Conservation (phyloP, 306 rosid species). For the Inga laurina region DNA sequence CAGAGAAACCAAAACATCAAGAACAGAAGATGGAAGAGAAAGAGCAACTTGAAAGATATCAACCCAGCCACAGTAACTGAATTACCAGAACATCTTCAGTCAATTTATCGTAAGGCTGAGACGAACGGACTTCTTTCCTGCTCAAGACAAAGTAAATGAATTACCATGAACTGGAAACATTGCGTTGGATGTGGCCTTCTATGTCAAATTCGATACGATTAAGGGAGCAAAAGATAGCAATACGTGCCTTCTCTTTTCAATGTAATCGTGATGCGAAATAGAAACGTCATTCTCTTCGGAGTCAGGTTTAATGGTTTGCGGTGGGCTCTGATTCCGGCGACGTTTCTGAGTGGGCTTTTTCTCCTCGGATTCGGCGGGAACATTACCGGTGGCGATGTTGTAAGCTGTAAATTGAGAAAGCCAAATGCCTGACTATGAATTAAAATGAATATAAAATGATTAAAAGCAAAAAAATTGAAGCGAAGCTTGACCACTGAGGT, state of each 20-base stretch:
- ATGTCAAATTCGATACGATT: neutral
- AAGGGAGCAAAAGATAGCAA: neutral
- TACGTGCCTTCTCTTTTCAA: constrained; percentile 63
- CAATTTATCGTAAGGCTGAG: constrained; percentile 43
- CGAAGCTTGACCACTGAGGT: constrained; percentile 51
- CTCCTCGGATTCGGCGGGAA: constrained; percentile 21
- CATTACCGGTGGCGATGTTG: constrained; percentile 68
- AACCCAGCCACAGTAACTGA: constrained; percentile 7
- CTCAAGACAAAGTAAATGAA: constrained; percentile 12
- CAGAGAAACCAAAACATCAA: constrained; percentile 31
- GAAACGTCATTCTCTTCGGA: constrained; percentile 40
- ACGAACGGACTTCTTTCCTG: constrained; percentile 64
- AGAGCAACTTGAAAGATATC: neutral
- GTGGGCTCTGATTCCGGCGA: constrained; percentile 37
- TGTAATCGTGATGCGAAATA: constrained; percentile 76
- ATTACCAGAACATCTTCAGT: constrained; percentile 71
- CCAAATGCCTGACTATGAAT: neutral
- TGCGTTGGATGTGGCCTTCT: neutral
- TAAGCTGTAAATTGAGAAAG: constrained; percentile 52
- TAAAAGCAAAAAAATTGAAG: neutral
- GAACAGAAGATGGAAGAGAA: constrained; percentile 7
- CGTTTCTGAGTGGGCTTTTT: constrained; percentile 43
- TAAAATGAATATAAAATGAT: neutral
- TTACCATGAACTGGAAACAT: neutral
- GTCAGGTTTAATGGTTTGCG: constrained; percentile 16